Evolutionary conservation across 208 protist species (phyloP).

Genomic region (Porcisia hertigi): DNA sequence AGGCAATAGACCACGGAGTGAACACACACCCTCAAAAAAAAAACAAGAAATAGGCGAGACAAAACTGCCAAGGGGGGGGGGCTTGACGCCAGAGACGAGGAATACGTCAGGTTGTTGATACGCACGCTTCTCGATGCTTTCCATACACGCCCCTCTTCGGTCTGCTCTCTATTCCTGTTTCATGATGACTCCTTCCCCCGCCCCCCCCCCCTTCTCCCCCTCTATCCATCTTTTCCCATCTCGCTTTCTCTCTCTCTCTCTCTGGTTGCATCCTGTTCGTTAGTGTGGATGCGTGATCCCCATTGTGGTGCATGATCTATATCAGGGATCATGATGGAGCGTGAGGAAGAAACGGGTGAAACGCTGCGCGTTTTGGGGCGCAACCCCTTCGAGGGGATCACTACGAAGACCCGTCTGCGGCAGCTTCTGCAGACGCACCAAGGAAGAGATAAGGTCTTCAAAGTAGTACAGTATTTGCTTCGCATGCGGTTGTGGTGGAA

Average conservation of each 20-base stretch:
- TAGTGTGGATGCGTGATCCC: background rate
- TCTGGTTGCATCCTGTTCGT: background rate
- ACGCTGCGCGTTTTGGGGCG: conserved; percentile 78
- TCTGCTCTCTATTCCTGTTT: background rate
- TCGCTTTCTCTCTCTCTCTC: conserved; percentile 2
- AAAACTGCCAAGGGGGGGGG: background rate
- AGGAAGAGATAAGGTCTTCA: conserved; percentile 90
- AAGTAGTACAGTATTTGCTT: conserved; percentile 88
- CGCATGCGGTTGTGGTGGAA: conserved; percentile 83
- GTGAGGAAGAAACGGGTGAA: conserved; percentile 42
- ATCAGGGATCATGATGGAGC: conserved; percentile 18
- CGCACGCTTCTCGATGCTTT: background rate
- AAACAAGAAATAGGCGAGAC: background rate
- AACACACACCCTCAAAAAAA: background rate
- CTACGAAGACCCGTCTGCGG: conserved; percentile 78
- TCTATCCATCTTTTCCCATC: no score
- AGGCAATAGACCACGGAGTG: background rate
- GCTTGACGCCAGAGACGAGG: background rate
- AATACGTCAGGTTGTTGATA: background rate
- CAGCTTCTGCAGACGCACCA: conserved; percentile 92
- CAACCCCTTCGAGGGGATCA: conserved; percentile 88
- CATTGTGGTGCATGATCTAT: background rate
- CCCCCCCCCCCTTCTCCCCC: background rate
- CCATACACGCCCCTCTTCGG: no score
- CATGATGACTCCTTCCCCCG: background rate